These are phyloP conservation scores for Musa balbisiana DNA, from an alignment of 202 grass and related monocot species.

Conservation along the genomic window DNA sequence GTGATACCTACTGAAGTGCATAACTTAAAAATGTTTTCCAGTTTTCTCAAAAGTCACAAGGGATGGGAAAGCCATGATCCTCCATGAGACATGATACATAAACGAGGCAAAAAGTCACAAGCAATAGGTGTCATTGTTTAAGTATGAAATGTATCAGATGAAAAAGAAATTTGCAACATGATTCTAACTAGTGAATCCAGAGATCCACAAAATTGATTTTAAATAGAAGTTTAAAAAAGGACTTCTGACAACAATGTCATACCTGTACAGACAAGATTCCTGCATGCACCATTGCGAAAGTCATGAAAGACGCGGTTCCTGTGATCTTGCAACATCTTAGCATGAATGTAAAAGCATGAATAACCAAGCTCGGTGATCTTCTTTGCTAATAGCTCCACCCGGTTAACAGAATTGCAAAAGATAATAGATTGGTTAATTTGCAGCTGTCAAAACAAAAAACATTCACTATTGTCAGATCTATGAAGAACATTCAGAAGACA, in stretches of 20 bases:
- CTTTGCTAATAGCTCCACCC: slow-evolving; percentile 78
- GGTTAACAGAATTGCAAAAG: slow-evolving; percentile 91
- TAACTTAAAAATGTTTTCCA: too few relatives aligned
- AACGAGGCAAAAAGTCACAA: too few relatives aligned
- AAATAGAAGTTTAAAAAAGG: not conserved
- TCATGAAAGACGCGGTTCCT: slow-evolving; percentile 82
- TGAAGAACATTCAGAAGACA: slow-evolving; percentile 13
- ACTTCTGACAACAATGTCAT: not conserved
- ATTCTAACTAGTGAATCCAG: not conserved
- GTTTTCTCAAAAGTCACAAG: too few relatives aligned
- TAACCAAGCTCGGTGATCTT: slow-evolving; percentile 89
- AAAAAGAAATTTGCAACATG: not conserved
- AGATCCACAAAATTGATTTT: not conserved
- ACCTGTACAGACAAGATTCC: slow-evolving; percentile 97
- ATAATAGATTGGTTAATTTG: slow-evolving; percentile 97
- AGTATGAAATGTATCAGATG: too few relatives aligned
- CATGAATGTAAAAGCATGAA: slow-evolving; percentile 92
- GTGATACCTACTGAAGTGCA: too few relatives aligned
- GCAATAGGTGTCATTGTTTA: too few relatives aligned
- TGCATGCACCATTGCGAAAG: slow-evolving; percentile 79
- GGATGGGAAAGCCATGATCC: too few relatives aligned
- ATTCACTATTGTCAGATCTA: not conserved
- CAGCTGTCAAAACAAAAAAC: slow-evolving; percentile 41
- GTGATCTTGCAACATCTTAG: slow-evolving; percentile 95
- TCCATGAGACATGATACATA: too few relatives aligned